Evolutionary conservation across 2,329 filamentous ascomycete species (phyloP), one percentile per base, ranked within the genome.

Genomic region (Phaeosphaeria sp.): DNA sequence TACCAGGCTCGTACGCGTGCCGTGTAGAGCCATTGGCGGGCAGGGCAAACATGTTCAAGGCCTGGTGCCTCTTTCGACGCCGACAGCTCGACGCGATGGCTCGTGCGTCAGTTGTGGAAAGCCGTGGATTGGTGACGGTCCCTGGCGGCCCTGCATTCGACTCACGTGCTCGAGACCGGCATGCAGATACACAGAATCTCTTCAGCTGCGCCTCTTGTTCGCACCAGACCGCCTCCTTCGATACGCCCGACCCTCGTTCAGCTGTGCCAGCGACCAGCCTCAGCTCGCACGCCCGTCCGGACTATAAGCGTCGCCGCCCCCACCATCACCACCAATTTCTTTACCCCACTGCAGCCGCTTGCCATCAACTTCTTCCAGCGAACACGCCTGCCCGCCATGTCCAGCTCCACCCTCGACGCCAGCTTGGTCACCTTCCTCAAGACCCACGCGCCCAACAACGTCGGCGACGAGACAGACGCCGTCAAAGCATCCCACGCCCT

Each of bases 401-500:
- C 75, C 27, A 71, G 60, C 64, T 64, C 72, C 10, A 68, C 73
- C 56, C 64, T 78, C 61, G 72, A 77, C 63, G 68, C 73, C 62
- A 68, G 63, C 63, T 41, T 77, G 53, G 60, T 67, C 58, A 63
- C 66, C 54, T 77, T 73, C 67, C 74, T 78, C 59, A 72, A 71
- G 60, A 62, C 66, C 47, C 75, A 77, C 63, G 73, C 74, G 43
- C 75, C 75, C 17, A 75, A 77, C 62, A 75, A 77, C 47, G 71
- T 72, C n/a, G 68, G 68, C 56, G 57, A 66, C 50, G 72, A 77
- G 61, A 68, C 72, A 30, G 75, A 78, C 54, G 67, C 75, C 43
- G 68, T 77, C 67, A 77, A 81, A 66, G 76, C 81, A 63, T 82
- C 80, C 59, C 78, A 83, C 77, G 86, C 84, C 74, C 90, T 94